These are phyloP conservation scores for Diaporthe sp. DNA, from an alignment of 2,329 filamentous ascomycete genomes.

Conservation along the genomic window DNA sequence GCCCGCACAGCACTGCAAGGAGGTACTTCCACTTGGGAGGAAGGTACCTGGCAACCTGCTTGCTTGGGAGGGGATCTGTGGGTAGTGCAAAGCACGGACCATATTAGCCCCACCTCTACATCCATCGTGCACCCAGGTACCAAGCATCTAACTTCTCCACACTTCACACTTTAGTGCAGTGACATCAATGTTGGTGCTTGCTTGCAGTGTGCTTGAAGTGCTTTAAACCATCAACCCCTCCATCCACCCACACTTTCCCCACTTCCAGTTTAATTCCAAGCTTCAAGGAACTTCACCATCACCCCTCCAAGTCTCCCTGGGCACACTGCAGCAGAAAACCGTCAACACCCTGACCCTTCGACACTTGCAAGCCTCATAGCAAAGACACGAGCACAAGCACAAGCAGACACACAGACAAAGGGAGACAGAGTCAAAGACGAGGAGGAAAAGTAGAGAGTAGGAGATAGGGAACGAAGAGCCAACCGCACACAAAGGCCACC, in stretches of 20 bases:
- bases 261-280: background rate
- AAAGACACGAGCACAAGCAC: background rate
- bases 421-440: background rate
- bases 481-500: constrained; percentile 7
- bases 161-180: background rate
- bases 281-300: background rate
- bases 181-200: constrained; percentile 1
- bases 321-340: background rate
- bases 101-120: background rate
- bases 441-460: background rate
- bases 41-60: background rate
- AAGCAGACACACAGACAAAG: background rate
- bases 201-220: background rate
- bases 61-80: background rate
- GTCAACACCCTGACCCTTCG: background rate
- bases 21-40: background rate
- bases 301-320: background rate
- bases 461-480: background rate
- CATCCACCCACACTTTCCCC: background rate
- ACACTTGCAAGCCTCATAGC: background rate
- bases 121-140: background rate
- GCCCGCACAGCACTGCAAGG: background rate
- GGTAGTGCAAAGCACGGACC: background rate
- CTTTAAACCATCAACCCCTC: background rate
- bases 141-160: background rate